A percentile compares a stretch with the other conserved stretches of the same genome.
phyloP scores from a whole-genome alignment of 345 rosid genomes.

The Microthlaspi erraticum region DNA sequence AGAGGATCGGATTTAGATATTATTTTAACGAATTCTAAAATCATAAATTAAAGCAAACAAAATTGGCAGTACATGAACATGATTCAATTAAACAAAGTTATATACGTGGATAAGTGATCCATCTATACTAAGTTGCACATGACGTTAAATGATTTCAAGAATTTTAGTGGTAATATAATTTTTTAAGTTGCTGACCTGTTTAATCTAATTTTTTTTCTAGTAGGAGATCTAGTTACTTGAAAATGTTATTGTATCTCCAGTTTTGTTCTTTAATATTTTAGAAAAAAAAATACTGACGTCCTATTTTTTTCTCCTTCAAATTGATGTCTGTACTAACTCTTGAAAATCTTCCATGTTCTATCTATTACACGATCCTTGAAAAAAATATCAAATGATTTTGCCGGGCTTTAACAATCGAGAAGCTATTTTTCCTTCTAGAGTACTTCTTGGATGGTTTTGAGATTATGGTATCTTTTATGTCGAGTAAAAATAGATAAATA shows the following conservation, averaged over 20 bases:
- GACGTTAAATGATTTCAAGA: too few species aligned
- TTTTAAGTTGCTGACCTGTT: not conserved
- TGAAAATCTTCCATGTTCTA: slow-evolving; percentile 3
- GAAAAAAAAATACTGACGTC: not conserved
- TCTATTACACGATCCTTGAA: slow-evolving; percentile 1
- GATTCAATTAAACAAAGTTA: too few species aligned
- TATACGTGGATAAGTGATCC: too few species aligned
- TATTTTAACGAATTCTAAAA: too few species aligned
- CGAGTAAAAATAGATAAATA: not conserved
- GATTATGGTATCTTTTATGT: slow-evolving; percentile 3
- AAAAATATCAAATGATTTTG: not conserved
- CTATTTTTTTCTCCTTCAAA: not conserved
- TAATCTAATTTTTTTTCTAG: not conserved
- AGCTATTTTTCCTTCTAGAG: slow-evolving; percentile 8
- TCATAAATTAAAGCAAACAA: too few species aligned
- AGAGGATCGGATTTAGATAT: too few species aligned
- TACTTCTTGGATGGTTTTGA: slow-evolving; percentile 26
- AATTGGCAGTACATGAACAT: too few species aligned
- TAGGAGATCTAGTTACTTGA: not conserved
- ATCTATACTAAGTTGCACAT: too few species aligned
- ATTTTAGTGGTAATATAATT: too few species aligned
- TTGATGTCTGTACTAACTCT: not conserved
- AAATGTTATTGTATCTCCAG: not conserved
- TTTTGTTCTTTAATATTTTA: not conserved
- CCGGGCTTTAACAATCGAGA: not conserved